phyloP scores from a whole-genome alignment of 129 eudicot genomes.

The Lonicera japonica region DNA sequence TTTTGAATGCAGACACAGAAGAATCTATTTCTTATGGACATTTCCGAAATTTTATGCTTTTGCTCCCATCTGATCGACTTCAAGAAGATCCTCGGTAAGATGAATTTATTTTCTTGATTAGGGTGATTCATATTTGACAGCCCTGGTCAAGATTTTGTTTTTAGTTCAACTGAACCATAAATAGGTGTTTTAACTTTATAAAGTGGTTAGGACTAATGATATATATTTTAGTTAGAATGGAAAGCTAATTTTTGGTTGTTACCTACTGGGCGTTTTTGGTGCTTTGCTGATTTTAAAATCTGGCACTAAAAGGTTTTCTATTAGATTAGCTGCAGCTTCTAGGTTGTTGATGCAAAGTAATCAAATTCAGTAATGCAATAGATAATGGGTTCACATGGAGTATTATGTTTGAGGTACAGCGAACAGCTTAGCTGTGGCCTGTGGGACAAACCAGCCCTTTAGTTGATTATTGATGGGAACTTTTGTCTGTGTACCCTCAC shows the following conservation, averaged over 20 bases:
- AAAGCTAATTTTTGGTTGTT: too few species aligned
- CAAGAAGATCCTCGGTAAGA: conserved; percentile 92
- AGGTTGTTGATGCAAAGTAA: not conserved
- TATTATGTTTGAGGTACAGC: too few species aligned
- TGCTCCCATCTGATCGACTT: conserved; percentile 90
- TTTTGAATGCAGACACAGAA: conserved; percentile 79
- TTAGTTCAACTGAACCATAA: not conserved
- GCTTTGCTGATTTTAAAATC: not conserved
- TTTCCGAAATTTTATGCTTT: conserved; percentile 89
- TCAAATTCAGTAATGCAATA: too few species aligned
- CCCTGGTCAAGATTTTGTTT: not conserved
- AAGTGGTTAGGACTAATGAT: not conserved
- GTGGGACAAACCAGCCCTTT: too few species aligned
- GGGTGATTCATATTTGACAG: not conserved
- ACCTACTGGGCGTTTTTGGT: not conserved
- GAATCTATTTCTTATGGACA: conserved; percentile 94
- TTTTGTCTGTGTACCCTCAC: not conserved
- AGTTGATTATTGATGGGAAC: not conserved
- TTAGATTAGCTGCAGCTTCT: not conserved
- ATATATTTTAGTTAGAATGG: not conserved
- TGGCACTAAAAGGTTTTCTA: not conserved
- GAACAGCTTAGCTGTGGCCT: too few species aligned
- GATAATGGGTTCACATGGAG: too few species aligned
- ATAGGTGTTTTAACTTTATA: not conserved
- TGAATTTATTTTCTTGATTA: not conserved